Conservation (phyloP, 2,329 filamentous ascomycete genomes). For the Daldinia eschscholtzii region DNA sequence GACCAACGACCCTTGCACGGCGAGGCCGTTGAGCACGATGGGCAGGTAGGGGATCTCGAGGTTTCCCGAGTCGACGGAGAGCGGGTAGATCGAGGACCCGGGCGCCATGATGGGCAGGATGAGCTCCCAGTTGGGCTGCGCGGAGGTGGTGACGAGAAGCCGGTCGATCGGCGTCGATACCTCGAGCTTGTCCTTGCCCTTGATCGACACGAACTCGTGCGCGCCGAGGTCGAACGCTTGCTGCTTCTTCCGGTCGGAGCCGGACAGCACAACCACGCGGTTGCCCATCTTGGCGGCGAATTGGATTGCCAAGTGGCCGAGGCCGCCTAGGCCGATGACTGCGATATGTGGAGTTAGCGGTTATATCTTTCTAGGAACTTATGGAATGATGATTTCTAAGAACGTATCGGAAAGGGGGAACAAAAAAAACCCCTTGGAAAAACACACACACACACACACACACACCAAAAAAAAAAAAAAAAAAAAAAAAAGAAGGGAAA, state of each 20-base stretch:
- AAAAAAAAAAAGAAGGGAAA: not conserved
- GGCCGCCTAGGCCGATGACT: conserved; percentile 72
- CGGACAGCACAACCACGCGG: conserved; percentile 73
- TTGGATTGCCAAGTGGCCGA: conserved; percentile 76
- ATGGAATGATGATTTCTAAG: not conserved
- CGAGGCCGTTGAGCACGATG: conserved; percentile 64
- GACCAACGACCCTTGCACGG: conserved; percentile 68
- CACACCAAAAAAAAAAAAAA: too few relatives aligned
- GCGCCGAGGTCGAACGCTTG: conserved; percentile 72
- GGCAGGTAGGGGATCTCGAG: conserved; percentile 67
- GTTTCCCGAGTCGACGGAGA: conserved; percentile 64
- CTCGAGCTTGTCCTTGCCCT: conserved; percentile 52
- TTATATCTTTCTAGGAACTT: not conserved
- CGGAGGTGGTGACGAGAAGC: conserved; percentile 56
- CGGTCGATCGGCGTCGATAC: conserved; percentile 50
- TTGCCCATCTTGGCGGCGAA: conserved; percentile 77
- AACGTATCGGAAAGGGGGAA: not conserved
- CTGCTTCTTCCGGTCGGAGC: conserved; percentile 72
- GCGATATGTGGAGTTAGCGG: conserved; percentile 48
- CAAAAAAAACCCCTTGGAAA: too few relatives aligned
- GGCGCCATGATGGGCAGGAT: conserved; percentile 61
- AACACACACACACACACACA: too few relatives aligned
- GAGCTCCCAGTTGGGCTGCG: conserved; percentile 54
- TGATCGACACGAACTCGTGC: conserved; percentile 70
- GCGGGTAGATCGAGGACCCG: conserved; percentile 63